A percentile compares a stretch with the other conserved stretches of the same genome.
Evolutionary conservation across 2,329 filamentous ascomycete genomes (phyloP).

Genomic region (Rhexocercosporidium sp.): DNA sequence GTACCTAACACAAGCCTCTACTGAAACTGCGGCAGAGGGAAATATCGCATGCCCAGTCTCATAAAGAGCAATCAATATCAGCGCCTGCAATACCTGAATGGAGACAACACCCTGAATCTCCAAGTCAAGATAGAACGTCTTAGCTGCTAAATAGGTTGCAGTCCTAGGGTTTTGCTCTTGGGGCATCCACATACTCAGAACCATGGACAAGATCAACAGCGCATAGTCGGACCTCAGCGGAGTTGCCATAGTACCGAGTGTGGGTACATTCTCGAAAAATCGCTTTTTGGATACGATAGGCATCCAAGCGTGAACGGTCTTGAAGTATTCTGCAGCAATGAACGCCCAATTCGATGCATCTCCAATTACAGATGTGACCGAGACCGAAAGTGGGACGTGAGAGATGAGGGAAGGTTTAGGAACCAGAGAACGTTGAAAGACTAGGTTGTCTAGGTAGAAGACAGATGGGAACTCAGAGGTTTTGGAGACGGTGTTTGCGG

Average conservation of each 20-base stretch:
- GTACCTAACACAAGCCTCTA: slow-evolving; percentile 48
- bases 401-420: slow-evolving; percentile 13
- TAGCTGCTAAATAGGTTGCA: slow-evolving; percentile 47
- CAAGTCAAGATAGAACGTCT: slow-evolving; percentile 46
- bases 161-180: slow-evolving; percentile 37
- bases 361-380: slow-evolving; percentile 17
- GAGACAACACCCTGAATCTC: slow-evolving; percentile 48
- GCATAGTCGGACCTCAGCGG: slow-evolving; percentile 18
- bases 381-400: slow-evolving; percentile 9
- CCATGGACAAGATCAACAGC: slow-evolving; percentile 21
- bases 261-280: slow-evolving; percentile 22
- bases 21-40: slow-evolving; percentile 51
- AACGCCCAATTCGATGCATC: slow-evolving; percentile 6
- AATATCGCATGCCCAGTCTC: slow-evolving; percentile 53
- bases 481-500: not conserved
- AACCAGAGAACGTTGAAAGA: slow-evolving; percentile 18
- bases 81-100: slow-evolving; percentile 43
- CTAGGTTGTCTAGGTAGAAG: slow-evolving; percentile 24
- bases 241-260: not conserved
- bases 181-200: slow-evolving; percentile 44
- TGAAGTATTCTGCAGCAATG: slow-evolving; percentile 22
- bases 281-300: slow-evolving; percentile 30
- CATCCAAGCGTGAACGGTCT: slow-evolving; percentile 27
- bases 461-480: slow-evolving; percentile 22
- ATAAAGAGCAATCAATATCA: slow-evolving; percentile 44